phyloP scores from a whole-genome alignment of 2,329 filamentous ascomycete genomes.

The Pyrenochaeta sp. region DNA sequence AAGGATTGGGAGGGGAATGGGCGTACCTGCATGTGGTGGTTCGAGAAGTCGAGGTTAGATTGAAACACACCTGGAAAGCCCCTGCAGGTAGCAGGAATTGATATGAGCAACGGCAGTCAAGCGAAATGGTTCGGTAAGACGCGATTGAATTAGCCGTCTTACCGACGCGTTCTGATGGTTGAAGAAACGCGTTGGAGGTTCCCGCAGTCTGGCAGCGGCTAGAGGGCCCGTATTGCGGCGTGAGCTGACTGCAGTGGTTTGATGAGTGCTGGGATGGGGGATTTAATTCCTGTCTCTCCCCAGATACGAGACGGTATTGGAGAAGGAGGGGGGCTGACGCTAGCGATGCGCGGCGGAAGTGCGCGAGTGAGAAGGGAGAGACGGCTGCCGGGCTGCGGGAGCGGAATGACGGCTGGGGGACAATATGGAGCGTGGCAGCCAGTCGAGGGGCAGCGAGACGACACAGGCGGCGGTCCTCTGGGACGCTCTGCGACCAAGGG shows the following conservation, averaged over 20 bases:
- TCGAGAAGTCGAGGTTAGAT: conserved; percentile 11
- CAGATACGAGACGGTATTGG: conserved; percentile 19
- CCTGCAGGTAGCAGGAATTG: conserved; percentile 15
- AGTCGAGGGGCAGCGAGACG: too few relatives aligned
- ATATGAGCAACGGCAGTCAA: conserved; percentile 2
- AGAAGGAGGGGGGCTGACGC: conserved; percentile 7
- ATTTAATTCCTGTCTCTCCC: background rate
- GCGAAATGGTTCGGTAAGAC: conserved; percentile 13
- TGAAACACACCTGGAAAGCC: conserved; percentile 8
- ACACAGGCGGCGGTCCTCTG: too few relatives aligned
- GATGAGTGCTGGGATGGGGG: conserved; percentile 3
- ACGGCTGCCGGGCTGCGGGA: conserved; percentile 8
- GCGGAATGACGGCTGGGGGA: conserved; percentile 10
- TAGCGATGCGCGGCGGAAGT: conserved; percentile 17
- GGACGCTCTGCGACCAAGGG: background rate
- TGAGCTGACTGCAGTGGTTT: conserved; percentile 9
- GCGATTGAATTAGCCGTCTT: conserved; percentile 15
- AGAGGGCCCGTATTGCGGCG: conserved; percentile 4
- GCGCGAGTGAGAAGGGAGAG: too few relatives aligned
- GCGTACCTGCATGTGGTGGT: conserved; percentile 22
- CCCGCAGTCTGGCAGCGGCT: background rate
- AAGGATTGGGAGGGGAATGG: conserved; percentile 1
- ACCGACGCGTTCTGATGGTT: conserved; percentile 6
- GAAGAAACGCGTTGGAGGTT: background rate
- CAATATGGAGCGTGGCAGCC: conserved; percentile 1